Evolutionary conservation across 1,284 basidiomycete genomes (phyloP), one percentile per base, ranked within the genome.

Genomic region (Melampsora larici-populina): DNA sequence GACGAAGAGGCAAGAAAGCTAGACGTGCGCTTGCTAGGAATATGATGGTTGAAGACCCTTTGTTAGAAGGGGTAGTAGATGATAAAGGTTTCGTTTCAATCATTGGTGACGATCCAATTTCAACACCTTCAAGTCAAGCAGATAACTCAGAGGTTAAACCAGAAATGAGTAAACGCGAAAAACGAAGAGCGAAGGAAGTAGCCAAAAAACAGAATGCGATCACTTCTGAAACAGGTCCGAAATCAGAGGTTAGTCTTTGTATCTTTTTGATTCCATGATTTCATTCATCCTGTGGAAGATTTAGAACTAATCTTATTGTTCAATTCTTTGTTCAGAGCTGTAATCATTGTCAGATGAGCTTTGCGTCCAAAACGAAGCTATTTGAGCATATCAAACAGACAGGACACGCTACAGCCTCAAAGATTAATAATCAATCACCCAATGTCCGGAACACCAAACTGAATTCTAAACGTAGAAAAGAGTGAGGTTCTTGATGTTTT

Each of bases 91-190:
- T 69, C 48, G 8, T 66, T 21, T 55, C 66, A 43, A 60, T 26
- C 21, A 60, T n/a, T 21, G 55, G 31, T 36, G 17, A 40, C 6
- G 74, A 77, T 71, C 21, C 74, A 9, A 36, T 49, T 69, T 18
- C 63, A 24, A 55, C 40, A 40, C 9, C 21, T 40, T 51, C 78
- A 33, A 79, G 78, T 18, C 43, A 46, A 13, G 43, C 43, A 46
- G 43, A 46, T 46, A 13, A 46, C 13, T 46, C 43, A 15, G 43
- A 46, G 6, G 17, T 24, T 3, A 82, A 82, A 46, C 83, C 80
- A 43, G 86, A 87, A 80, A 83, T 88, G 51, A 90, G 91, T 1
- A 97, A 96, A 84, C 88, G 88, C 71, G 93, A 95, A 43, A 93
- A 90, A 83, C 86, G 94, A 65, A 87, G 90, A 73, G 89, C 90